These are phyloP conservation scores for Dictyostelium firmibasis DNA, from an alignment of 78 protist species.

Conservation along the genomic window DNA sequence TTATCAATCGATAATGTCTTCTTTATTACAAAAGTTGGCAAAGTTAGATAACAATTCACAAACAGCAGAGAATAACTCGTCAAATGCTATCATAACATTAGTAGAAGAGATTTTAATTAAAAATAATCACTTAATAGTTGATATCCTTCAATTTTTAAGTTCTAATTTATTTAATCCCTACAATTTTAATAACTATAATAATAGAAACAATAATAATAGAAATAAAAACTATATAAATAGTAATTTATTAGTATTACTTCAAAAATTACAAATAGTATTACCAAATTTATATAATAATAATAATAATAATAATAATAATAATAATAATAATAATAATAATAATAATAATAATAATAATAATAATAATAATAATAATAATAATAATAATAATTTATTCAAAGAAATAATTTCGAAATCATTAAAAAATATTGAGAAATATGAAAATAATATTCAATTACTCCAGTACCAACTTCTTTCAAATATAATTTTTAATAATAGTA, in stretches of 20 bases:
- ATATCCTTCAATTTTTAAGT: neutral
- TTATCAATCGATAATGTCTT: neutral
- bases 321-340: neutral
- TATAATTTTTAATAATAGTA: neutral
- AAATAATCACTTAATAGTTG: neutral
- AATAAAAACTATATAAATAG: neutral
- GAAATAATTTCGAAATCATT: neutral
- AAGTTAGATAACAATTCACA: neutral
- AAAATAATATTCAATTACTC: neutral
- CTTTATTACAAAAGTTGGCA: slow-evolving; percentile 11
- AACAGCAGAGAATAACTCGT: neutral
- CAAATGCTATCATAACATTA: neutral
- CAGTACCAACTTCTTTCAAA: neutral
- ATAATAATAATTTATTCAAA: neutral
- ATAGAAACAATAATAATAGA: neutral
- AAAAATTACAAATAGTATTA: neutral
- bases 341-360: neutral
- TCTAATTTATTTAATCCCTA: slow-evolving; percentile 16
- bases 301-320: neutral
- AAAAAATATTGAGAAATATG: neutral
- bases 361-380: neutral
- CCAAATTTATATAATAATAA: neutral
- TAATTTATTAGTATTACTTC: slow-evolving; percentile 1
- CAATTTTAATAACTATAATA: neutral
- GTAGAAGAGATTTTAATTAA: slow-evolving; percentile 2